Percentiles rank a stretch among this genome's conserved stretches.
These are phyloP conservation scores for Saccharomycopsis fibuligera DNA, from an alignment of 805 yeast species.

Conservation along the genomic window DNA sequence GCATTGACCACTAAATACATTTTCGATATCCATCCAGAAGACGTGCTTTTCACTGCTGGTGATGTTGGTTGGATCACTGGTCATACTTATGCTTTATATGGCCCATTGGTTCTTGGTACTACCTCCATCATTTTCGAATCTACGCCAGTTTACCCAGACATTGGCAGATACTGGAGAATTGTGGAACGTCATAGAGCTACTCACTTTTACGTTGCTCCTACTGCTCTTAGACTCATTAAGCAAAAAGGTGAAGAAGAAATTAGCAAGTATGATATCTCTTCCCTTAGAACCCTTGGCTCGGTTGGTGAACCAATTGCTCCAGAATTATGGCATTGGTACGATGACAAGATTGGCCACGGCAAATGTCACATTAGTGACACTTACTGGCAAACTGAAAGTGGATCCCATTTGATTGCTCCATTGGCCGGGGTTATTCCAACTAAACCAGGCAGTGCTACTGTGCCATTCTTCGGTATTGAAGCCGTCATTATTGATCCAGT, in stretches of 20 bases:
- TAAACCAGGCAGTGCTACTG: slow-evolving; percentile 95
- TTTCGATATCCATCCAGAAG: slow-evolving; percentile 86
- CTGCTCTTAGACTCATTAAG: slow-evolving; percentile 86
- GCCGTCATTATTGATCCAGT: slow-evolving; percentile 92
- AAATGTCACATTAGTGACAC: slow-evolving; percentile 92
- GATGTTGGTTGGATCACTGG: slow-evolving; percentile 99
- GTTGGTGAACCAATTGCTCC: slow-evolving; percentile 99
- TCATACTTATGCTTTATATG: slow-evolving; percentile 92
- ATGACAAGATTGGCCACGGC: slow-evolving; percentile 83
- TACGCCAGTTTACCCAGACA: slow-evolving; percentile 95
- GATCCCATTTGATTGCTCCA: slow-evolving; percentile 91
- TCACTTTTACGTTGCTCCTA: slow-evolving; percentile 97
- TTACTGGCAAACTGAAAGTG: slow-evolving; percentile 98
- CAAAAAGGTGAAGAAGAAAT: slow-evolving; percentile 86
- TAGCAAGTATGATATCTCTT: slow-evolving; percentile 70
- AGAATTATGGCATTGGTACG: slow-evolving; percentile 98
- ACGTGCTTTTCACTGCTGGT: slow-evolving; percentile 91
- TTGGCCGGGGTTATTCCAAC: slow-evolving; percentile 91
- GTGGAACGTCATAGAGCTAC: slow-evolving; percentile 87
- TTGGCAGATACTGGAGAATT: slow-evolving; percentile 94
- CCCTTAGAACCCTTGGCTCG: slow-evolving; percentile 90
- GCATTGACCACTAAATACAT: slow-evolving; percentile 86
- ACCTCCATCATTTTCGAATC: slow-evolving; percentile 94
- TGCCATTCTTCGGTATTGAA: slow-evolving; percentile 93
- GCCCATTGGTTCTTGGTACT: slow-evolving; percentile 84